Evolutionary conservation across 306 rosid genomes (phyloP).

Genomic region (Dalbergia cochinchinensis): DNA sequence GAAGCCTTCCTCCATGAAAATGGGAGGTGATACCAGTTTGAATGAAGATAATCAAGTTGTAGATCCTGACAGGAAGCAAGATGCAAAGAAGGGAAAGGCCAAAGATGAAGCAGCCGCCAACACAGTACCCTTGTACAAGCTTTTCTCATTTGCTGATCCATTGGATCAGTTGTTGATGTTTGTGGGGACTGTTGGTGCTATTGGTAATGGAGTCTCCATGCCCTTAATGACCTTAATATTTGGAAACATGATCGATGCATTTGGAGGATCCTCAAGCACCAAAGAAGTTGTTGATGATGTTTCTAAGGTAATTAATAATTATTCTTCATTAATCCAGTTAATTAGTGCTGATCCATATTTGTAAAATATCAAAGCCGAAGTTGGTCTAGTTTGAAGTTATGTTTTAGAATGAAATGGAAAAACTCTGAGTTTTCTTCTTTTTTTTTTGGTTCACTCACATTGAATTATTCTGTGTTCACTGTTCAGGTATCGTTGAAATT

Average conservation of each 20-base stretch:
- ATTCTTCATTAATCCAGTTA: not conserved
- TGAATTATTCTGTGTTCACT: constrained; percentile 12
- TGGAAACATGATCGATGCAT: constrained; percentile 71
- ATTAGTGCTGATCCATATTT: not conserved
- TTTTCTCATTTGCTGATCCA: constrained; percentile 83
- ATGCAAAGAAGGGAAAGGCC: constrained; percentile 49
- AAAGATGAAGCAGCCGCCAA: constrained; percentile 48
- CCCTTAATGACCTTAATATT: constrained; percentile 74
- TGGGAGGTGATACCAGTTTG: constrained; percentile 50
- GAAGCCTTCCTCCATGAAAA: constrained; percentile 37
- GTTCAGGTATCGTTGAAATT: constrained; percentile 68
- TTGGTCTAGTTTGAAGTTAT: not conserved
- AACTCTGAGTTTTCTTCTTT: not conserved
- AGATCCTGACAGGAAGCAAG: constrained; percentile 45
- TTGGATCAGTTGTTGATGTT: constrained; percentile 69
- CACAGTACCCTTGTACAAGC: constrained; percentile 74
- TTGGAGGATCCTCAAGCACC: constrained; percentile 56
- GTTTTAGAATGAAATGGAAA: not conserved
- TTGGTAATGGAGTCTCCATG: constrained; percentile 64
- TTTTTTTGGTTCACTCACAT: not conserved
- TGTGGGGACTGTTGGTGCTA: constrained; percentile 69
- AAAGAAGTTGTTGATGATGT: constrained; percentile 59
- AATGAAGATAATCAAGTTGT: constrained; percentile 38
- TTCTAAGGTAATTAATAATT: constrained; percentile 55
- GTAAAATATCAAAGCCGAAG: not conserved